Evolutionary conservation across 2,329 filamentous ascomycete genomes (phyloP).

Genomic region (Incumbomyces delicatus): DNA sequence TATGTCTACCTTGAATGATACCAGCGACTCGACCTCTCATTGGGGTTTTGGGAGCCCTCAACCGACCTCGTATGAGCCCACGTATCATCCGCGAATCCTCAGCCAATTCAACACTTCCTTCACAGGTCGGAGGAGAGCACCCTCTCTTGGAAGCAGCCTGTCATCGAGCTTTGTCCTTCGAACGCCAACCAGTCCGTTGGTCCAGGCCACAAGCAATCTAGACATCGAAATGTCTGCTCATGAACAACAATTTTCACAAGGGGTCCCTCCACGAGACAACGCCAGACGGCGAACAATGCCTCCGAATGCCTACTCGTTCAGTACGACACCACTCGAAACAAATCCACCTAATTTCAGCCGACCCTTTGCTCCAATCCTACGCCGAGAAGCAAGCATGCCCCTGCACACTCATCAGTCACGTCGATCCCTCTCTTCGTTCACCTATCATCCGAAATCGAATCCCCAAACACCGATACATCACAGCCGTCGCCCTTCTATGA

Average conservation of each 20-base stretch:
- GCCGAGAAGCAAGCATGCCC: conserved; percentile 52
- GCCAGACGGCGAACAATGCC: conserved; percentile 64
- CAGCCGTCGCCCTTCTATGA: conserved; percentile 58
- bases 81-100: not conserved
- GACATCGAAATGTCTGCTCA: conserved; percentile 56
- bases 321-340: conserved; percentile 28
- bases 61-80: not conserved
- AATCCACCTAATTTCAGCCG: conserved; percentile 30
- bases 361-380: conserved; percentile 33
- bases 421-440: conserved; percentile 59
- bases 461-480: conserved; percentile 45
- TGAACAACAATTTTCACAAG: conserved; percentile 39
- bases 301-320: conserved; percentile 47
- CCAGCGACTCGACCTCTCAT: not conserved
- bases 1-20: not conserved
- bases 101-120: not conserved
- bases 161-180: conserved; percentile 75
- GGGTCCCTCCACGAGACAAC: conserved; percentile 11
- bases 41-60: not conserved
- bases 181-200: conserved; percentile 82
- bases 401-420: conserved; percentile 73
- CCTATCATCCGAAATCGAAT: conserved; percentile 35
- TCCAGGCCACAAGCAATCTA: conserved; percentile 77
- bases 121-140: conserved; percentile 29
- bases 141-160: conserved; percentile 60